Percentiles rank a stretch among this genome's conserved stretches.
Conservation (phyloP, 2,329 filamentous ascomycete species). For the Fusarium sp. region DNA sequence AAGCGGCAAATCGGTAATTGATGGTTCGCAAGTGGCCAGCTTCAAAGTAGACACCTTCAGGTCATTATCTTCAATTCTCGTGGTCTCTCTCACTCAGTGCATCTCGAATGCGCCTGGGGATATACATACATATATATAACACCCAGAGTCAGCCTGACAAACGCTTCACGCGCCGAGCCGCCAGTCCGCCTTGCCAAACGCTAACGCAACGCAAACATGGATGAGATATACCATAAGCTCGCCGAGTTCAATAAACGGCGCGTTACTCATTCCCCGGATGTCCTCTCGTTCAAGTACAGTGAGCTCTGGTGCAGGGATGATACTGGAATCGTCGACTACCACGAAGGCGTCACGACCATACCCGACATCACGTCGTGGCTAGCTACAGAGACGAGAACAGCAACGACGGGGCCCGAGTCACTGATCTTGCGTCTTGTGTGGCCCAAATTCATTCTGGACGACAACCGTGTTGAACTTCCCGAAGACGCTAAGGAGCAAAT, state of each 20-base stretch:
- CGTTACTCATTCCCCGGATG: conserved; percentile 27
- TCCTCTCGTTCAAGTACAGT: conserved; percentile 44
- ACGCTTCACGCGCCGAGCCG: background rate
- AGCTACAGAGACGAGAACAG: conserved; percentile 30
- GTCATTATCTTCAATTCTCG: background rate
- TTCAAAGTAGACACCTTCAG: background rate
- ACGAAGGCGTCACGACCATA: conserved; percentile 16
- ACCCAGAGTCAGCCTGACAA: conserved; percentile 3
- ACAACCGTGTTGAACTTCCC: conserved; percentile 46
- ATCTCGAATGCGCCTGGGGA: too few species aligned
- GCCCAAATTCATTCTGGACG: conserved; percentile 41
- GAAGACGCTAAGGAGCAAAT: conserved; percentile 35
- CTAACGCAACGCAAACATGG: conserved; percentile 42
- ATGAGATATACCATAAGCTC: conserved; percentile 52
- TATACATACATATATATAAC: background rate
- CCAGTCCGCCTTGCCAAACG: background rate
- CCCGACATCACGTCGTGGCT: conserved; percentile 43
- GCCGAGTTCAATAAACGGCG: conserved; percentile 43
- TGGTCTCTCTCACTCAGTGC: background rate
- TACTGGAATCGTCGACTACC: conserved; percentile 35
- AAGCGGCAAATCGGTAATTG: conserved; percentile 12
- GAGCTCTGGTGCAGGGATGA: conserved; percentile 48
- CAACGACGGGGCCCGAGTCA: conserved; percentile 28
- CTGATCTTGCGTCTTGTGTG: conserved; percentile 51
- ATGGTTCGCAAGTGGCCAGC: conserved; percentile 8